phyloP scores from a whole-genome alignment of 164 flowering plant species.

The Houttuynia cordata region DNA sequence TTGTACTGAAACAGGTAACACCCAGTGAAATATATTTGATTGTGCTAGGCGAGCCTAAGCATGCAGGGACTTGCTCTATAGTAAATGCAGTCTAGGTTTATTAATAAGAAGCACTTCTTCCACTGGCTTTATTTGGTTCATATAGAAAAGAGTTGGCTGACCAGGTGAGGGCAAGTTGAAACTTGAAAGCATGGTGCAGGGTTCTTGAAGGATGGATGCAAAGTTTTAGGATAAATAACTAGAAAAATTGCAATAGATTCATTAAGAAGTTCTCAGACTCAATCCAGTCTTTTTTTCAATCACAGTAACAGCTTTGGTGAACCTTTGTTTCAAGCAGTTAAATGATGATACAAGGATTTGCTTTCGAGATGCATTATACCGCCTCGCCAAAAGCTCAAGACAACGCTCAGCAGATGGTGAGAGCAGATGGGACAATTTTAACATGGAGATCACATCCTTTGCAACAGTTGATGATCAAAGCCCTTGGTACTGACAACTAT shows the following conservation, averaged over 20 bases:
- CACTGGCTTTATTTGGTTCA: too few relatives aligned
- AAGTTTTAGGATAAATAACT: not conserved
- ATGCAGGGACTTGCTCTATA: too few relatives aligned
- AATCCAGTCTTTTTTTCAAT: too few relatives aligned
- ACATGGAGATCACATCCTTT: not conserved
- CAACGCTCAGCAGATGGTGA: constrained; percentile 7
- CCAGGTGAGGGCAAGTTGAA: not conserved
- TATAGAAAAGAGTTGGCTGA: too few relatives aligned
- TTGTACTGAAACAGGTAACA: constrained; percentile 31
- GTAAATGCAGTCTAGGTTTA: too few relatives aligned
- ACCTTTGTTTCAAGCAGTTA: constrained; percentile 19
- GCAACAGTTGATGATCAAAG: not conserved
- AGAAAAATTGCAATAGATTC: not conserved
- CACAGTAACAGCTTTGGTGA: too few relatives aligned
- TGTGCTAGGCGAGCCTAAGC: too few relatives aligned
- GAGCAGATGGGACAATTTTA: not conserved
- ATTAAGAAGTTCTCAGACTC: not conserved
- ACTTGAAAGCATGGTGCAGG: not conserved
- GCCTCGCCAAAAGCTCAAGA: constrained; percentile 34
- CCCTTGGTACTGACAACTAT: constrained; percentile 16
- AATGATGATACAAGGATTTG: constrained; percentile 33
- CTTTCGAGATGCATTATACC: constrained; percentile 59
- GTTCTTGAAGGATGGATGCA: too few relatives aligned
- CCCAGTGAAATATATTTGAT: not conserved
- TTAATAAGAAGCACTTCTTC: too few relatives aligned